Evolutionary conservation across 2,329 filamentous ascomycete species (phyloP), one percentile per base, ranked within the genome.

Genomic region (Arachnopeziza araneosa): DNA sequence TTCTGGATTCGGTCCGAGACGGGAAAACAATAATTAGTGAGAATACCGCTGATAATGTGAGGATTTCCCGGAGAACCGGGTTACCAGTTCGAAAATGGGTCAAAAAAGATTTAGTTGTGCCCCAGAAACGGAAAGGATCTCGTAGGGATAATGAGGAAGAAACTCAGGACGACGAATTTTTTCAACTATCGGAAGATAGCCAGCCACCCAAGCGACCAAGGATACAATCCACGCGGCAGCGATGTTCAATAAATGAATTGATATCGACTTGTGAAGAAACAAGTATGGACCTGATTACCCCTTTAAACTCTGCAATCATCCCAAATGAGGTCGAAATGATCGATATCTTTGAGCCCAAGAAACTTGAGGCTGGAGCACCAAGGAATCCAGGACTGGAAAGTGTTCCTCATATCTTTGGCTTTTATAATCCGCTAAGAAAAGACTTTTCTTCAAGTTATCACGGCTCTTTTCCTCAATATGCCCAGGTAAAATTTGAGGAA

Each of bases 301-400:
- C 26, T 30, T 30, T 9, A 30, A 30, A 9, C 26, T 9, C 26
- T 30, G 26, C 26, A 30, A 22, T 19, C 19, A n/a, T 9, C 5
- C 26, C 67, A 9, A 61, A 54, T 52, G 63, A 68, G 53, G 54
- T 64, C 1, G 63, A 68, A n/a, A 61, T 66, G 2, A 30, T 67
- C 48, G 61, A 64, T 54, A 65, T 61, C 49, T 65, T 57, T 23
- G 64, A 68, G 32, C 63, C 66, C 1, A 67, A 64, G 54, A 65
- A 64, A 53, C 54, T 67, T n/a, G 50, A 55, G 22, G 51, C 51
- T 1, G 56, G 53, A 26, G 58, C 55, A 49, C 54, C 57, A 23
- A 32, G 14, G 24, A 72, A 72, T 56, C 67, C 68, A 10, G 70
- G 69, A 1, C 48, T 72, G n/a, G 60, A 64, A 17, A 65, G 66